Conservation (phyloP, 108 stramenopile genomes). For the Nitzschia inconspicua region DNA sequence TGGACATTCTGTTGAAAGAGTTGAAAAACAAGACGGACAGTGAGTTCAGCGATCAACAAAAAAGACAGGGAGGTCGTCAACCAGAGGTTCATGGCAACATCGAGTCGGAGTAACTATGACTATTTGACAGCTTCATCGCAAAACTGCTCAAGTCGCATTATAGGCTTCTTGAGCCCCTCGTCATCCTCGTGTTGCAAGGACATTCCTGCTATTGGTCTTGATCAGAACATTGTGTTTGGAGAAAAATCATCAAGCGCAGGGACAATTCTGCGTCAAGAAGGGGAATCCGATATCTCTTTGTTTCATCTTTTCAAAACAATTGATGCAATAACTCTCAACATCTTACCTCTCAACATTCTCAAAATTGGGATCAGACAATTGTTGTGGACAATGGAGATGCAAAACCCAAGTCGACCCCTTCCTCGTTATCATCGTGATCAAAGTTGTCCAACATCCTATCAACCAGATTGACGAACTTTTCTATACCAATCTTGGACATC, state of each 20-base stretch:
- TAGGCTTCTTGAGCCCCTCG: constrained; percentile 27
- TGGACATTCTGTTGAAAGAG: too few species aligned
- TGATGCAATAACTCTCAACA: too few species aligned
- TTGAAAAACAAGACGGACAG: too few species aligned
- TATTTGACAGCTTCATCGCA: constrained; percentile 37
- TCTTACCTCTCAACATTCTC: too few species aligned
- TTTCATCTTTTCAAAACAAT: constrained; percentile 57
- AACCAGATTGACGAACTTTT: too few species aligned
- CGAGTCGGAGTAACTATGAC: constrained; percentile 70
- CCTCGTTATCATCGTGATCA: too few species aligned
- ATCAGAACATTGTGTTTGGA: constrained; percentile 36
- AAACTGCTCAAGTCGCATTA: constrained; percentile 20
- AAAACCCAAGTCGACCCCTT: too few species aligned
- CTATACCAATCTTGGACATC: too few species aligned
- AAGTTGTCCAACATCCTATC: too few species aligned
- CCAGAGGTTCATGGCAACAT: background rate
- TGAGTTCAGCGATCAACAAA: background rate
- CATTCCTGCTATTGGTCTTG: constrained; percentile 10
- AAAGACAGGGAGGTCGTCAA: too few species aligned
- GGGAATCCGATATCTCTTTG: constrained; percentile 52
- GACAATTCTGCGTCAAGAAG: constrained; percentile 54
- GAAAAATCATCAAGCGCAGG: constrained; percentile 45
- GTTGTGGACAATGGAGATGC: too few species aligned
- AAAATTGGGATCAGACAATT: too few species aligned
- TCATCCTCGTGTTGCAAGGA: constrained; percentile 29